These are phyloP conservation scores for Candida corydali DNA, from an alignment of 805 yeast species.

Conservation along the genomic window DNA sequence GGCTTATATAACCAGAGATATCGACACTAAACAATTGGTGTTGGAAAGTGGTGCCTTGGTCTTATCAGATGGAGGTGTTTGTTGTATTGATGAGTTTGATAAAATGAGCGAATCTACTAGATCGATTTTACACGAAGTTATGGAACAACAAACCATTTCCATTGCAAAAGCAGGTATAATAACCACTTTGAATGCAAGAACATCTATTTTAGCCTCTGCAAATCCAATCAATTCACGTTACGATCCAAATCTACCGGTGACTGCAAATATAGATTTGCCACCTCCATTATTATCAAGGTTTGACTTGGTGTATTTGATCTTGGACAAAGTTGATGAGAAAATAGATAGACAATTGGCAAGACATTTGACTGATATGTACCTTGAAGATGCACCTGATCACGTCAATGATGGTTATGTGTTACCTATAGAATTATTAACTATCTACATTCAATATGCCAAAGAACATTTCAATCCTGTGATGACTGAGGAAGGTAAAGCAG, in stretches of 20 bases:
- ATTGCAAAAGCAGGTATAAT: constrained; percentile 98
- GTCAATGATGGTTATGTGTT: constrained; percentile 66
- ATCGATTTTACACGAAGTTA: constrained; percentile 94
- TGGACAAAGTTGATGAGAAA: constrained; percentile 87
- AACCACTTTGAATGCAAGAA: constrained; percentile 93
- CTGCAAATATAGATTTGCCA: constrained; percentile 92
- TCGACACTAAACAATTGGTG: constrained; percentile 89
- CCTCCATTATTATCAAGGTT: constrained; percentile 94
- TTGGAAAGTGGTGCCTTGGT: constrained; percentile 96
- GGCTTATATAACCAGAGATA: constrained; percentile 92
- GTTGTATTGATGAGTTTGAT: constrained; percentile 98
- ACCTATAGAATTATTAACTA: constrained; percentile 82
- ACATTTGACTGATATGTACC: constrained; percentile 87
- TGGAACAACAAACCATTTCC: constrained; percentile 98
- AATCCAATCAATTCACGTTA: constrained; percentile 95
- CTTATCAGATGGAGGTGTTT: constrained; percentile 94
- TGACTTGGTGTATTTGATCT: constrained; percentile 85
- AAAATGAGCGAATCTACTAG: constrained; percentile 94
- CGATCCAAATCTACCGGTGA: constrained; percentile 91
- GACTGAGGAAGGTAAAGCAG: constrained; percentile 75
- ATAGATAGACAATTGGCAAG: constrained; percentile 82
- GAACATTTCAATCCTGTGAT: constrained; percentile 77
- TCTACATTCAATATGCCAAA: constrained; percentile 92
- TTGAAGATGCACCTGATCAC: constrained; percentile 79
- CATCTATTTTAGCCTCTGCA: constrained; percentile 93